Evolutionary conservation across 208 protist species (phyloP).

Genomic region (Leishmania guyanensis): DNA sequence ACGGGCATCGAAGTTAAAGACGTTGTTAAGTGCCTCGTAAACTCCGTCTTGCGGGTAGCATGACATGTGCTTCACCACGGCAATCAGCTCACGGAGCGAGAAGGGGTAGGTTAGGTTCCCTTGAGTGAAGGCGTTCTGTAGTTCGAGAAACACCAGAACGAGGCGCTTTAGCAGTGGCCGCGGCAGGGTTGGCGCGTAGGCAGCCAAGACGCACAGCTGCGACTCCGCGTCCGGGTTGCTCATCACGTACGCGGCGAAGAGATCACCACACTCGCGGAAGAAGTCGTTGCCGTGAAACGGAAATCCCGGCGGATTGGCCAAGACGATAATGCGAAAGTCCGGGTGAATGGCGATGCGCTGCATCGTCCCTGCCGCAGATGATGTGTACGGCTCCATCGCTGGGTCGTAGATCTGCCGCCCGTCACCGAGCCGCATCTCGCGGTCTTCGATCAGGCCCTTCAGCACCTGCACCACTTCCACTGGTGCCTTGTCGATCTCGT

Average conservation of each 20-base stretch:
- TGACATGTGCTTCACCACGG: constrained; percentile 93
- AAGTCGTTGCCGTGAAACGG: constrained; percentile 96
- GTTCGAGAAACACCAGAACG: constrained; percentile 72
- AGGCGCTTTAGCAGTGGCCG: constrained; percentile 55
- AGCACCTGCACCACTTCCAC: constrained; percentile 92
- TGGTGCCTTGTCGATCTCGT: constrained; percentile 97
- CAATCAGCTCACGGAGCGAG: constrained; percentile 94
- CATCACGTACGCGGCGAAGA: constrained; percentile 92
- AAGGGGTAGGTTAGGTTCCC: constrained; percentile 92
- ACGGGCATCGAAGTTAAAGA: constrained; percentile 85
- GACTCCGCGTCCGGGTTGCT: constrained; percentile 87
- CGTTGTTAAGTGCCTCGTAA: constrained; percentile 78
- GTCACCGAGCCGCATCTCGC: constrained; percentile 84
- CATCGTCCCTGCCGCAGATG: not conserved
- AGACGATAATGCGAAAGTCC: constrained; percentile 87
- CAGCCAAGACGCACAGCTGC: constrained; percentile 80
- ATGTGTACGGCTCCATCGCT: not conserved
- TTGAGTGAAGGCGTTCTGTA: constrained; percentile 76
- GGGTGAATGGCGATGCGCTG: constrained; percentile 61
- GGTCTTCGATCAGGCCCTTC: constrained; percentile 89
- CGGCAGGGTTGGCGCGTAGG: constrained; percentile 74
- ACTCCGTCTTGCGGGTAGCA: constrained; percentile 88
- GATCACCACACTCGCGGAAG: constrained; percentile 91
- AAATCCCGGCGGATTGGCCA: constrained; percentile 92
- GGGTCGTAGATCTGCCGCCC: constrained; percentile 66